phyloP scores from a whole-genome alignment of 1,139 yeast species.

The Geotrichum fermentans region DNA sequence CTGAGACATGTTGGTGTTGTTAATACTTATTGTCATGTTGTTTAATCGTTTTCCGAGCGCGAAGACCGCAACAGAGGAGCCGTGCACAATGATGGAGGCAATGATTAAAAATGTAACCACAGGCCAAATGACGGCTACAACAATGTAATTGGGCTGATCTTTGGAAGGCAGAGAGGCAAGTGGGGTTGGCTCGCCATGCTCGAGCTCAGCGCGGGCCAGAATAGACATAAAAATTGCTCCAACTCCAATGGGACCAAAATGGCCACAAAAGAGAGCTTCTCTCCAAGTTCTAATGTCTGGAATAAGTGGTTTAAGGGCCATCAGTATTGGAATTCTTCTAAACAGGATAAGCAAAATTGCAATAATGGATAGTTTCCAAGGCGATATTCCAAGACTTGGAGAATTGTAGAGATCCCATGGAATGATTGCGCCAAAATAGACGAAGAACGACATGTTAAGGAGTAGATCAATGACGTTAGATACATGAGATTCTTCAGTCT shows the following conservation, averaged over 20 bases:
- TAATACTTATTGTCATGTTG: constrained; percentile 90
- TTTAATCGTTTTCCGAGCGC: constrained; percentile 84
- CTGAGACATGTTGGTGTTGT: too few species aligned
- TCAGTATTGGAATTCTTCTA: constrained; percentile 83
- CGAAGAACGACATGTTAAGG: constrained; percentile 75
- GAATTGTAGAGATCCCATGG: constrained; percentile 88
- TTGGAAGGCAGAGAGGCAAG: constrained; percentile 50
- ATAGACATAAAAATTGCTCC: constrained; percentile 93
- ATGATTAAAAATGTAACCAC: constrained; percentile 77
- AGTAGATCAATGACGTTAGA: constrained; percentile 83
- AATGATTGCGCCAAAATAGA: constrained; percentile 87
- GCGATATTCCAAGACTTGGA: constrained; percentile 58
- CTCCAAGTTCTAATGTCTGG: constrained; percentile 94
- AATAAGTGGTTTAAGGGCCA: constrained; percentile 71
- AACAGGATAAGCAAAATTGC: constrained; percentile 80
- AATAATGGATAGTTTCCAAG: constrained; percentile 79
- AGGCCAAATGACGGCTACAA: constrained; percentile 84
- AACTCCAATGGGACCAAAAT: constrained; percentile 97
- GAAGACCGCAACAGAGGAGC: constrained; percentile 92
- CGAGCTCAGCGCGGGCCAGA: constrained; percentile 75
- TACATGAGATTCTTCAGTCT: constrained; percentile 87
- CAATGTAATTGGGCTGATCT: constrained; percentile 57
- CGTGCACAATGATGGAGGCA: constrained; percentile 87
- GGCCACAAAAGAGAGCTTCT: constrained; percentile 93
- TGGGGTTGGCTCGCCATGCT: constrained; percentile 61